A percentile compares a stretch with the other conserved stretches of the same genome.
Evolutionary conservation across 306 rosid species (phyloP).

Genomic region (Gleditsia sinensis): DNA sequence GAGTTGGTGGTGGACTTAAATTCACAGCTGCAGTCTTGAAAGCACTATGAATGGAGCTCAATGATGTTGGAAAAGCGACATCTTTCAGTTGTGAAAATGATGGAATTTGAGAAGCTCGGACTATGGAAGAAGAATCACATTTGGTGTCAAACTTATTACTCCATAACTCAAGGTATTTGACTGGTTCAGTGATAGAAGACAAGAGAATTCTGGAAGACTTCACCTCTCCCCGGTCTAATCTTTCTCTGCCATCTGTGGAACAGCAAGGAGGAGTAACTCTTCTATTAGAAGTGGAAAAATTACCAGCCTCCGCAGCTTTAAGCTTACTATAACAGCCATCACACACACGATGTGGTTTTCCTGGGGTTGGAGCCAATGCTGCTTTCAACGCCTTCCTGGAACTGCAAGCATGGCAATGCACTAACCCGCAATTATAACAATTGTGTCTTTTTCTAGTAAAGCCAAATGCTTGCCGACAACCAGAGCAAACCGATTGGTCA

Average conservation of each 20-base stretch:
- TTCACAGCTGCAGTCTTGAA: constrained; percentile 38
- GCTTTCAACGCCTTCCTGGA: constrained; percentile 67
- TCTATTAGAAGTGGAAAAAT: constrained; percentile 31
- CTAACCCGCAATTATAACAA: constrained; percentile 74
- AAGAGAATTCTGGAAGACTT: constrained; percentile 57
- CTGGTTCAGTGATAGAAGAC: constrained; percentile 56
- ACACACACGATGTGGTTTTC: constrained; percentile 77
- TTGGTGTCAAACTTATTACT: constrained; percentile 42
- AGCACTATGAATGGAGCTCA: constrained; percentile 56
- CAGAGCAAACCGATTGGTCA: constrained; percentile 73
- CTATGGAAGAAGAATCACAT: constrained; percentile 46
- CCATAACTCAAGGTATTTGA: constrained; percentile 56
- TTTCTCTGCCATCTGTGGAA: constrained; percentile 54
- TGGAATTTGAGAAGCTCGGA: constrained; percentile 56
- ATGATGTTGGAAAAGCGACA: constrained; percentile 57
- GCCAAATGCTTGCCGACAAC: constrained; percentile 77
- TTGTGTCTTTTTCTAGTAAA: constrained; percentile 75
- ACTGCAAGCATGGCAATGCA: constrained; percentile 76
- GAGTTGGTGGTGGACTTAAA: constrained; percentile 38
- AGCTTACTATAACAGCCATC: constrained; percentile 68
- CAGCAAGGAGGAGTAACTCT: constrained; percentile 43
- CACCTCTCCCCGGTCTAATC: constrained; percentile 43
- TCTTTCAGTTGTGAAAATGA: constrained; percentile 53
- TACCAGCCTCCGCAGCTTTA: constrained; percentile 53
- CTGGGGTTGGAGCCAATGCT: constrained; percentile 78